Evolutionary conservation across 202 grass and related monocot species (phyloP), one percentile per base, ranked within the genome.

Genomic region (Panicum virgatum): DNA sequence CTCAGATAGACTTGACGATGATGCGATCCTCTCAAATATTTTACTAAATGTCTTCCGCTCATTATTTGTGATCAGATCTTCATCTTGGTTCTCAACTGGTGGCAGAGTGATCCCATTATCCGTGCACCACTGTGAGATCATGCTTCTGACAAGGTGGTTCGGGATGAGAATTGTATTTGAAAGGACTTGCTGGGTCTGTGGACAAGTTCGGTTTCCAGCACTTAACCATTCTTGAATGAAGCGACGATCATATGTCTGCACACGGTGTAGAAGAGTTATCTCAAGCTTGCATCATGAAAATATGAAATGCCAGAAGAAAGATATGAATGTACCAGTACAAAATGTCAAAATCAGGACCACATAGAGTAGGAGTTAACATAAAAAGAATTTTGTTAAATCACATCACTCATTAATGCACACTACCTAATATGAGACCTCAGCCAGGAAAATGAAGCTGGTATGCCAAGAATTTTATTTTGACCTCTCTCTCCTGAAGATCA

Each of bases 151-250:
- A 16, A 96, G 90, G 77, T 83, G 80, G 61, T 96, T 96, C 1
- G 93, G 88, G 46, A 76, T 85, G 57, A 96, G 70, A 63, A 79
- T 83, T 42, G 83, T 89, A 72, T 91, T 78, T 25, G 90, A 70
- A 34, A 96, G 90, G 50, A 91, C 90, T 84, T 93, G 88, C n/a
- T 92, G 86, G 54, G 90, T 89, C 59, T 86, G 80, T 47, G 93
- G 93, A 75, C 93, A 96, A 48, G 88, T 89, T 32, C 93, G 76
- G 60, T 96, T 96, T 72, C 90, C 90, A 73, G 90, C 78, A 77
- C 79, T 89, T 38, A 96, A 85, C 93, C 93, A 92, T 66, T 93
- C 90, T 83, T 93, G 90, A 62, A 96, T 89, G 83, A 89, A 93
- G 19, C 47, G 85, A 42, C 90, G 86, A 51, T 96, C 93, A 83